These are phyloP conservation scores for Fistulinella prunicolor DNA, from an alignment of 768 basidiomycete genomes.

Conservation along the genomic window DNA sequence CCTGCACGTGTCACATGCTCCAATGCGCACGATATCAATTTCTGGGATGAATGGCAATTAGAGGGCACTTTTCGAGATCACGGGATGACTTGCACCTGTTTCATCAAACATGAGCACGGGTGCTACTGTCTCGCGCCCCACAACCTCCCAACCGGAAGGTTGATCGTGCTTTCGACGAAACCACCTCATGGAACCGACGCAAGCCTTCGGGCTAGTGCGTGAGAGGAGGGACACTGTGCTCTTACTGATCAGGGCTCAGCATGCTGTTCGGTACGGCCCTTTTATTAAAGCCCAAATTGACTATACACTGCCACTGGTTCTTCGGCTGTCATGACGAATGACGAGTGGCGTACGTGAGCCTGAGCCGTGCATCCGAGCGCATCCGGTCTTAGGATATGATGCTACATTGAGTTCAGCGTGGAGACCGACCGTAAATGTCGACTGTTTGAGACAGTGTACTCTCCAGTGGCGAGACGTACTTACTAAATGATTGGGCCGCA, in stretches of 20 bases:
- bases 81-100: constrained; percentile 43
- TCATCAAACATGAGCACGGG: constrained; percentile 65
- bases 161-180: constrained; percentile 53
- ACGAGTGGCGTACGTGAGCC: neutral
- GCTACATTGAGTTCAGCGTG: neutral
- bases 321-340: constrained; percentile 1
- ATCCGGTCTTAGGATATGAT: constrained; percentile 18
- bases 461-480: neutral
- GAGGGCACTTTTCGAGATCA: constrained; percentile 6
- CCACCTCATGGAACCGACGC: constrained; percentile 28
- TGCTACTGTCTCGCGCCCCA: constrained; percentile 60
- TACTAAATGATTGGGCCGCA: no score
- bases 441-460: neutral
- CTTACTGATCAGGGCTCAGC: constrained; percentile 13
- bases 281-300: constrained; percentile 15
- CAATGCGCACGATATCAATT: constrained; percentile 55
- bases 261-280: constrained; percentile 13
- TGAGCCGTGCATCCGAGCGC: neutral
- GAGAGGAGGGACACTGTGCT: constrained; percentile 10
- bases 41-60: constrained; percentile 38
- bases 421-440: constrained; percentile 1
- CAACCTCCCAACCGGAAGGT: constrained; percentile 67
- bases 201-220: constrained; percentile 18
- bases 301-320: constrained; percentile 22
- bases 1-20: constrained; percentile 50